phyloP scores from a whole-genome alignment of 768 basidiomycete genomes.

The Hydnomerulius pinastri region DNA sequence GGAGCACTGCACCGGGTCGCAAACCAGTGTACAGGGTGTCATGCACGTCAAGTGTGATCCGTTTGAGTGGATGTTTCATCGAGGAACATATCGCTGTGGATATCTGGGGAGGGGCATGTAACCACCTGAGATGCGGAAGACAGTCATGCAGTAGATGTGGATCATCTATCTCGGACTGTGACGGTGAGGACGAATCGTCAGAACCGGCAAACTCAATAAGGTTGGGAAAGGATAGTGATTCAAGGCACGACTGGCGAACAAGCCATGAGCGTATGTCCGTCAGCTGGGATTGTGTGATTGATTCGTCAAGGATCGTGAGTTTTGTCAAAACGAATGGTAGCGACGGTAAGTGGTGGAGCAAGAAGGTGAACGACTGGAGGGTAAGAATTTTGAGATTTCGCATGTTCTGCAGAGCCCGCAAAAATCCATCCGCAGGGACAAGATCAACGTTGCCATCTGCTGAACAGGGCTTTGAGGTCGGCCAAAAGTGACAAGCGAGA shows the following conservation, averaged over 20 bases:
- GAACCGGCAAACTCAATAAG: conserved; percentile 16
- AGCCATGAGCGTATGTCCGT: conserved; percentile 25
- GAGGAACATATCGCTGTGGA: conserved; percentile 20
- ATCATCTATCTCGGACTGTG: neutral
- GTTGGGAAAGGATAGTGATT: conserved; percentile 29
- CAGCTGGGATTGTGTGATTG: conserved; percentile 23
- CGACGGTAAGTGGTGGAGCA: conserved; percentile 18
- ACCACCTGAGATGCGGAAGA: conserved; percentile 28
- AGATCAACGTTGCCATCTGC: conserved; percentile 8
- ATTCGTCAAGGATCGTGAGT: conserved; percentile 30
- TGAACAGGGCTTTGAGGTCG: conserved; percentile 9
- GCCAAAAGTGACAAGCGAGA: conserved; percentile 26
- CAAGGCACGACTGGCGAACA: conserved; percentile 23
- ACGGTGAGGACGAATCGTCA: neutral
- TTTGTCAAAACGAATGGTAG: conserved; percentile 24
- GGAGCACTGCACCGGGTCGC: conserved; percentile 28
- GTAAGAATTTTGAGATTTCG: conserved; percentile 28
- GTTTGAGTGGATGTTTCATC: conserved; percentile 16
- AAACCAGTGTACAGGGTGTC: conserved; percentile 31
- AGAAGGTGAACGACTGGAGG: conserved; percentile 24
- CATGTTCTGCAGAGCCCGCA: conserved; percentile 31
- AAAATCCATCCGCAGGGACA: conserved; percentile 18
- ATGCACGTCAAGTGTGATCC: conserved; percentile 25
- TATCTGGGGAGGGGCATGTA: conserved; percentile 29
- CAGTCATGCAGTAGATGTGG: neutral